A percentile compares a stretch with the other conserved stretches of the same genome.
phyloP scores from a whole-genome alignment of 768 basidiomycete genomes.

The Tremella mesenterica region DNA sequence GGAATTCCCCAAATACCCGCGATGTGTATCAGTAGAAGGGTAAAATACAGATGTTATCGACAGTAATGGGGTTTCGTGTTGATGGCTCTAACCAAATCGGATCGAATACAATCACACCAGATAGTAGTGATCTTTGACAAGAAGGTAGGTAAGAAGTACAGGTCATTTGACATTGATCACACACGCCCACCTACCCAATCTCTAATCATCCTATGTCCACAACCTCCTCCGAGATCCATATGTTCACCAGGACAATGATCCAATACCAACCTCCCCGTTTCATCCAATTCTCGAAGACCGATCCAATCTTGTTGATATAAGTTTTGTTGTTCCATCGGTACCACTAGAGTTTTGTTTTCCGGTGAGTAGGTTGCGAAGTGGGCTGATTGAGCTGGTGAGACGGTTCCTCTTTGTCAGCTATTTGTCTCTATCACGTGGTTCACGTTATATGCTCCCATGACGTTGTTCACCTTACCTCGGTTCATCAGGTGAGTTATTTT shows the following conservation, averaged over 20 bases:
- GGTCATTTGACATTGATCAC: too few species aligned
- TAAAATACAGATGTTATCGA: too few species aligned
- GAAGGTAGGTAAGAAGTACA: too few species aligned
- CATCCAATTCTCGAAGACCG: conserved; percentile 28
- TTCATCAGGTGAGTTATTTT: neutral
- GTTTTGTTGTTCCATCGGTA: conserved; percentile 17
- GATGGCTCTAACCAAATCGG: too few species aligned
- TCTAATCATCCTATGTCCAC: conserved; percentile 27
- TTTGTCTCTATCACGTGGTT: neutral
- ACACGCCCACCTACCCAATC: conserved; percentile 26
- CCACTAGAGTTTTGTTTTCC: conserved; percentile 19
- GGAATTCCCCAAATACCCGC: too few species aligned
- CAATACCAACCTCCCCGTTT: conserved; percentile 16
- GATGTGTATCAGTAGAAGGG: too few species aligned
- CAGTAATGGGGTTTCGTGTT: too few species aligned
- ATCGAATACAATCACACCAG: too few species aligned
- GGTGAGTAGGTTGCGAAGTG: conserved; percentile 37
- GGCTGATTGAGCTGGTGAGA: conserved; percentile 40
- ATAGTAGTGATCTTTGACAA: too few species aligned
- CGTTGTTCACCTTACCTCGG: neutral
- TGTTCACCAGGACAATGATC: conserved; percentile 40
- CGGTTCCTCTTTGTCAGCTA: conserved; percentile 17
- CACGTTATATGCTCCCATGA: too few species aligned
- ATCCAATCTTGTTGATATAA: conserved; percentile 39
- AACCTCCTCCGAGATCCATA: conserved; percentile 41